phyloP scores from a whole-genome alignment of 2,329 filamentous ascomycete species.

The Thelonectria rubi region DNA sequence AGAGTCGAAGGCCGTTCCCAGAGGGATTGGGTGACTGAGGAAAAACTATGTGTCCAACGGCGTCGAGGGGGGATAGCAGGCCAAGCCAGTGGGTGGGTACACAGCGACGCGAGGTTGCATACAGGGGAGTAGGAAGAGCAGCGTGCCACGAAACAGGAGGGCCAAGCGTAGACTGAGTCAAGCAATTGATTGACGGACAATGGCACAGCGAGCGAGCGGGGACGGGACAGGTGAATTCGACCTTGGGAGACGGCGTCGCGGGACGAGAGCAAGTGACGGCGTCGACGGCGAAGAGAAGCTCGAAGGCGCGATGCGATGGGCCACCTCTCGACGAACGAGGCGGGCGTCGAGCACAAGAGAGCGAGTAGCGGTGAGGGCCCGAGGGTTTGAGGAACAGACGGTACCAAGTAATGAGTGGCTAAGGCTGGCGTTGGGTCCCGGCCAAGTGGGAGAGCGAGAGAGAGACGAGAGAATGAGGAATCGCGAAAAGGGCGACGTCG shows the following conservation, averaged over 20 bases:
- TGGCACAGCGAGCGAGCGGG: slow-evolving; percentile 5
- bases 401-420: not conserved
- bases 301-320: slow-evolving; percentile 6
- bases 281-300: not conserved
- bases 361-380: not conserved
- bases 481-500: slow-evolving; percentile 28
- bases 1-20: slow-evolving; percentile 8
- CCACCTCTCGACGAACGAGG: slow-evolving; percentile 2
- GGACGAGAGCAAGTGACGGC: not conserved
- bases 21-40: slow-evolving; percentile 18
- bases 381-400: not conserved
- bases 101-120: slow-evolving; percentile 44
- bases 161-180: slow-evolving; percentile 26
- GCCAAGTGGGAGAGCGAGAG: slow-evolving; percentile 1
- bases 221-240: not conserved
- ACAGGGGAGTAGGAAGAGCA: slow-evolving; percentile 27
- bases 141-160: slow-evolving; percentile 23
- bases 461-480: slow-evolving; percentile 16
- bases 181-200: slow-evolving; percentile 15
- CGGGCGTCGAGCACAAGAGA: not conserved
- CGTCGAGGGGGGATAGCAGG: slow-evolving; percentile 36
- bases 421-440: not conserved
- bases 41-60: slow-evolving; percentile 33
- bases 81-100: slow-evolving; percentile 34
- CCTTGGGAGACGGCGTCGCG: not conserved